A percentile compares a stretch with the other conserved stretches of the same genome.
These are phyloP conservation scores for Papilionanthe hybrid DNA, from an alignment of 116 monocot genomes.

Conservation along the genomic window DNA sequence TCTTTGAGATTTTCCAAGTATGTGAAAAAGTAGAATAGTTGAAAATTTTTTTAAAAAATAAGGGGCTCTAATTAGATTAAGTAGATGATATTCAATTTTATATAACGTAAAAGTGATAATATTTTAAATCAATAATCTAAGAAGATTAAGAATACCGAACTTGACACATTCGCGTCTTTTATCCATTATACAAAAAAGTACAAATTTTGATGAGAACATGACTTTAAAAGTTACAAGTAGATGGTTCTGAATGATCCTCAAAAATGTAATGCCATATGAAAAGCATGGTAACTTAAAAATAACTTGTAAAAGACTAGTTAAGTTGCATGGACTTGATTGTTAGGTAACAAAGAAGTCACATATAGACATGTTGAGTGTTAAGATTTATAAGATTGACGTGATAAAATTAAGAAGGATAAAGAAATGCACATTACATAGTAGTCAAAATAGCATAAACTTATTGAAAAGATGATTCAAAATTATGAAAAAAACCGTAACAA, in stretches of 20 bases:
- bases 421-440: neutral
- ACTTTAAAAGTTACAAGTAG: neutral
- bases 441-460: neutral
- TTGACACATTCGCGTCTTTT: no score
- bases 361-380: neutral
- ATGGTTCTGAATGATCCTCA: neutral
- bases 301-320: neutral
- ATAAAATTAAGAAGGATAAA: neutral
- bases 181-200: no score
- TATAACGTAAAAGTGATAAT: no score
- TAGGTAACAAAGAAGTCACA: no score
- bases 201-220: neutral
- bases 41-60: no score
- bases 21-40: no score
- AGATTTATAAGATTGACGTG: neutral
- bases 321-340: neutral
- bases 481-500: neutral
- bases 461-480: neutral
- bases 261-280: no score
- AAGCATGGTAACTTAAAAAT: neutral
- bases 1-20: no score
- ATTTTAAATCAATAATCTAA: no score
- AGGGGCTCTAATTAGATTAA: no score
- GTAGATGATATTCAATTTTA: no score
- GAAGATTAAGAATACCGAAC: no score